A percentile compares a stretch with the other conserved stretches of the same genome.
phyloP scores from a whole-genome alignment of 768 basidiomycete species.

The Suillus hirtellus region DNA sequence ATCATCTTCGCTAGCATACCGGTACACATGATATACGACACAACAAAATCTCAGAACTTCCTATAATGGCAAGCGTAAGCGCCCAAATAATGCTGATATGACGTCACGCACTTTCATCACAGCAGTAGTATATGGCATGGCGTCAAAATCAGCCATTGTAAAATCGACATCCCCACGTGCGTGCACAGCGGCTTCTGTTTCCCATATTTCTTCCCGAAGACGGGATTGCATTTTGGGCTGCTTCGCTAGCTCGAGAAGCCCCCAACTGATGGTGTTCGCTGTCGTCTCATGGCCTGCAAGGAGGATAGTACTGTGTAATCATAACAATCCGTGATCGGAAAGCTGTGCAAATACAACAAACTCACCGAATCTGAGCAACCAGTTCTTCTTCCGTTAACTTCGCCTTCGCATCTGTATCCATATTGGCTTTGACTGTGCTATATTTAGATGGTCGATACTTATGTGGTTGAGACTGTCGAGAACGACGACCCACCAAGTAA shows the following conservation, averaged over 20 bases:
- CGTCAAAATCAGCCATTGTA: conserved; percentile 45
- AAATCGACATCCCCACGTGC: conserved; percentile 40
- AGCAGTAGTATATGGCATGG: conserved; percentile 48
- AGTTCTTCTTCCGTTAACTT: conserved; percentile 22
- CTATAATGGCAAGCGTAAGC: conserved; percentile 24
- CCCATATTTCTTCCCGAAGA: conserved; percentile 58
- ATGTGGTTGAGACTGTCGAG: background rate
- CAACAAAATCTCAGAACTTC: conserved; percentile 51
- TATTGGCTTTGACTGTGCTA: conserved; percentile 28
- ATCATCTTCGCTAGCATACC: conserved; percentile 53
- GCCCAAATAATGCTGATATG: background rate
- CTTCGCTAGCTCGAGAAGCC: conserved; percentile 60
- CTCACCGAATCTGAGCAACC: conserved; percentile 22
- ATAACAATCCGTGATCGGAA: background rate
- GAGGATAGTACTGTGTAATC: conserved; percentile 40
- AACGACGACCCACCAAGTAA: conserved; percentile 37
- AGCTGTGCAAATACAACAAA: background rate
- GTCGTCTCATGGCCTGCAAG: conserved; percentile 63
- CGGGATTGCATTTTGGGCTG: conserved; percentile 57
- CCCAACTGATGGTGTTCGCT: conserved; percentile 59
- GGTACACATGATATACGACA: conserved; percentile 52
- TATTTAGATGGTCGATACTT: background rate
- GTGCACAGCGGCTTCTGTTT: conserved; percentile 24
- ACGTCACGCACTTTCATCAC: conserved; percentile 41
- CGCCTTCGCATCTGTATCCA: conserved; percentile 26